Base-by-base conservation (phyloP, 345 rosid genomes). In the Dipteronia sinensis region DNA sequence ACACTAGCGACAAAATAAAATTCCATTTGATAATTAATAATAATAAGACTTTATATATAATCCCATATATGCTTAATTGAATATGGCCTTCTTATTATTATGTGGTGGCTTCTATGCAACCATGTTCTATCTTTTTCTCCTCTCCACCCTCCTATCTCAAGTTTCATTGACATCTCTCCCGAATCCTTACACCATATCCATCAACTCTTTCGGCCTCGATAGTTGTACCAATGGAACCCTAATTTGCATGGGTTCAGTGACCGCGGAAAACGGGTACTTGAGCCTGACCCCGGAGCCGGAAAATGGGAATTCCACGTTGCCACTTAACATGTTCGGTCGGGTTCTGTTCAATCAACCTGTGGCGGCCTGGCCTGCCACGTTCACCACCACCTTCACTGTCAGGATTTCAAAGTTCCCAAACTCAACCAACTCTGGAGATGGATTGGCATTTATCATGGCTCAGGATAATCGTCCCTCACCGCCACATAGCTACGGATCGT, bases 361-460 rank as follows among this genome's bases (percentile, higher is more conserved):
- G 49, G 44, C 72, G 10, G 86, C 80, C 31, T 86, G 86, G 86
- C 84, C 86, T 10, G 82, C 86, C 19, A n/a, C 56, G 25, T 66
- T 86, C 76, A 69, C 82, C 8, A 83, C 86, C 66, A 79, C 72
- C 15, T 85, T 83, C 73, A 87, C 90, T 0, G 51, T 87, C 6
- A 81, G 76, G 76, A 83, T 85, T 78, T 77, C 81, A 10, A 65
- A 73, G 16, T 67, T 67, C 44, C 76, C 74, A 0, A 77, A 83
- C 68, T 9, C 68, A 10, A 75, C n/a, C 0, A 38, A 1, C 42
- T 62, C 77, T 15, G 85, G 87, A 0, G 85, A 87, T 49, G 87
- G 87, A 1, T 74, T 84, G 87, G 73, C 83, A 11, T 87, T 82
- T 64, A 46, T 87, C 23, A 46, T 82, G 25, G 78, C 86, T 1